Evolutionary conservation across 441 rosid species (phyloP).

Genomic region (Croton laevigatus): DNA sequence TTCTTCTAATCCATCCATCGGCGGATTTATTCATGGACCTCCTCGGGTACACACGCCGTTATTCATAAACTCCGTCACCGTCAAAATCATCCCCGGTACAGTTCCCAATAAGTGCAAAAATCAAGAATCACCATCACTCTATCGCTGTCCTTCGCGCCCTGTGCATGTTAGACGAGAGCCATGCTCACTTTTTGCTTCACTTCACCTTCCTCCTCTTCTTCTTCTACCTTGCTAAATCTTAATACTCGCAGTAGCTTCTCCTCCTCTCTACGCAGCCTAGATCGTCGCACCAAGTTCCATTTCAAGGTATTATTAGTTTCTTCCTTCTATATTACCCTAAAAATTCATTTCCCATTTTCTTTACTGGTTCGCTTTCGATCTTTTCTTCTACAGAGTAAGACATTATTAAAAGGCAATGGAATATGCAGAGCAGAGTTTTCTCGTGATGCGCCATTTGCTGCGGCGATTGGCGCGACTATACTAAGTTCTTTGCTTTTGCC

Average conservation of each 20-base stretch:
- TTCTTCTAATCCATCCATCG: too few relatives aligned
- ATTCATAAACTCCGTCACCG: neutral
- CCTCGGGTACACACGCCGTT: neutral
- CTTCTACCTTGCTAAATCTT: constrained; percentile 17
- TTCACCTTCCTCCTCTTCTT: constrained; percentile 22
- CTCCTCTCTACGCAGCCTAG: constrained; percentile 18
- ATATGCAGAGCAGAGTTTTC: constrained; percentile 73
- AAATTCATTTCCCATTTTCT: neutral
- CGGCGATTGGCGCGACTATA: constrained; percentile 73
- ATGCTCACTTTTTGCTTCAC: constrained; percentile 21
- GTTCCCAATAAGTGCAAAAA: neutral
- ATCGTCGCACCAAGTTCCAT: constrained; percentile 19
- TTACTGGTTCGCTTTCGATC: too few relatives aligned
- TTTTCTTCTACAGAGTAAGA: constrained; percentile 2
- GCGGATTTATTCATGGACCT: too few relatives aligned
- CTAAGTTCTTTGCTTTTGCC: constrained; percentile 73
- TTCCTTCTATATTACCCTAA: neutral
- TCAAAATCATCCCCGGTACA: neutral
- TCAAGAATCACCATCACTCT: neutral
- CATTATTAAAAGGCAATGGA: constrained; percentile 17
- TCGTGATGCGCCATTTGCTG: constrained; percentile 66
- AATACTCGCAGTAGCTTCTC: constrained; percentile 17
- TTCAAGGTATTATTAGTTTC: constrained; percentile 28
- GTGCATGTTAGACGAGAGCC: constrained; percentile 13
- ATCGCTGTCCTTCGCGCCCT: neutral